Evolutionary conservation across 129 eudicot genomes (phyloP), one percentile per base, ranked within the genome.

Genomic region (Silybum marianum): DNA sequence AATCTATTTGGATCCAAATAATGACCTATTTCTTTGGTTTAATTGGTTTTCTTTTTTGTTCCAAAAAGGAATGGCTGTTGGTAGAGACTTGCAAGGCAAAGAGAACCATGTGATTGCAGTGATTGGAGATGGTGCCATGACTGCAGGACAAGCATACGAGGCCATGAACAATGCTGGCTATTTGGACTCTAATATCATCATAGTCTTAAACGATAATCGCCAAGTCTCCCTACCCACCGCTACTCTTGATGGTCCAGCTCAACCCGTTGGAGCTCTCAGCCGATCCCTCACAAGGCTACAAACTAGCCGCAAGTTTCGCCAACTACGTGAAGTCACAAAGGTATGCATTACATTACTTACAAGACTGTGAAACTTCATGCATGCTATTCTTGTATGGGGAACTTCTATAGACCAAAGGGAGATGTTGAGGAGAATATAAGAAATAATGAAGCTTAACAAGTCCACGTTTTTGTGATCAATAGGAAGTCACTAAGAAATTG

Each of bases 171-270:
- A 87, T 75, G 90, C 90, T 0, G 90, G 90, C 2, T 87, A 71
- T 22, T 78, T 88, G 9, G 92, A 88, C 38, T 73, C 92, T 1
- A 84, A 86, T 70, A 84, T 88, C 21, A 86, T 85, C 60, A 70
- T 88, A 6, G 62, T 88, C 38, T 70, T 88, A 72, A 88, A 88
- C 30, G 91, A 88, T 38, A 88, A 88, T 60, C 72, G 77, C 10
- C 91, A 88, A 73, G 91, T 88, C 44, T 88, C 91, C 25, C 62
- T 88, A 11, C 92, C 92, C 0, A 88, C 92, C 0, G 92, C 92
- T 42, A 88, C 87, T 2, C 71, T 88, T 18, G 88, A 86, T 14
- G 92, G 92, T 21, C 86, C 92, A 2, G 85, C 84, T 34, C 84
- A 86, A 1, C 92, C 92, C 2, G 92, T 88, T 6, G 92, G 89